phyloP scores from a whole-genome alignment of 108 stramenopile species.

The Cyclotella cryptica region DNA sequence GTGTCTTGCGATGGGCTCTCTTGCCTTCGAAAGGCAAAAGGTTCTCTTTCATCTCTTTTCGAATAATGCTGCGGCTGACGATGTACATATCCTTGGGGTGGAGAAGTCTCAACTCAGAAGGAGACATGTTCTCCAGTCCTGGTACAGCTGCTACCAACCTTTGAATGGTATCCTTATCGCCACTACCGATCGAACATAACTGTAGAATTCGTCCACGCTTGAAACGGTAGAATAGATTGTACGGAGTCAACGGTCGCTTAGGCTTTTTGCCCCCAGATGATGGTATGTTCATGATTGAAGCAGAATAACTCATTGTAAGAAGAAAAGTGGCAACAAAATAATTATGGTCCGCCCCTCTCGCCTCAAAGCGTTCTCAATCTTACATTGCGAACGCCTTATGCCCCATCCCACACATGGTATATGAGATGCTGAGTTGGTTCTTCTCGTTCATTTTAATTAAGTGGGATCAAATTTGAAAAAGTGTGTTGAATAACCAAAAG shows the following conservation, averaged over 20 bases:
- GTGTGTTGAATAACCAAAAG: too few species aligned
- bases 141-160: slow-evolving; percentile 13
- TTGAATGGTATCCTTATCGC: slow-evolving; percentile 4
- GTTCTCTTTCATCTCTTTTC: slow-evolving; percentile 7
- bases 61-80: slow-evolving; percentile 1
- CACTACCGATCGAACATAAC: background rate
- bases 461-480: too few species aligned
- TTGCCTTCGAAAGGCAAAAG: slow-evolving; percentile 15
- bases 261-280: background rate
- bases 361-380: too few species aligned
- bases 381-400: too few species aligned
- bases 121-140: slow-evolving; percentile 14
- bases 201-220: slow-evolving; percentile 14
- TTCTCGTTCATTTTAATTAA: too few species aligned
- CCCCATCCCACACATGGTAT: too few species aligned
- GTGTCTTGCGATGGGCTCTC: slow-evolving; percentile 16
- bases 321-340: too few species aligned
- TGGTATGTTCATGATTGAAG: too few species aligned
- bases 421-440: too few species aligned
- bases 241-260: slow-evolving; percentile 22
- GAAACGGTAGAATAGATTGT: slow-evolving; percentile 34
- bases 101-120: background rate
- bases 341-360: too few species aligned
- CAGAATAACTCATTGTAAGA: too few species aligned
- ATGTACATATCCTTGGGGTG: background rate